Percentiles rank a stretch among this genome's conserved stretches.
These are phyloP conservation scores for Alternaria gaisen DNA, from an alignment of 2,329 filamentous ascomycete species.

Conservation along the genomic window DNA sequence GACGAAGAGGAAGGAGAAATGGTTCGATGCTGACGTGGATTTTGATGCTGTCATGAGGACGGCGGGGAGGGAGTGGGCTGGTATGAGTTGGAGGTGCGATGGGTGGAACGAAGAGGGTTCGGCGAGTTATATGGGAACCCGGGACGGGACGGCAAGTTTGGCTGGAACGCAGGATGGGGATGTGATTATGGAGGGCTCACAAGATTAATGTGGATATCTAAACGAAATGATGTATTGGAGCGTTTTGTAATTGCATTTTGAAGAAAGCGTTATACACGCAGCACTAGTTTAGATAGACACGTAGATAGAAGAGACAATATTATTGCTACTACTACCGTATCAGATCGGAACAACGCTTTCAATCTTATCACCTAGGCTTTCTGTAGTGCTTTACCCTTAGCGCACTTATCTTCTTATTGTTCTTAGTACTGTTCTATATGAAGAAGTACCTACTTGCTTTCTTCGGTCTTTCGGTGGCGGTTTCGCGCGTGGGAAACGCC, in stretches of 20 bases:
- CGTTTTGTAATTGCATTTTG: not conserved
- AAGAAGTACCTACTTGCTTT: no score
- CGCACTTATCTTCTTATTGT: no score
- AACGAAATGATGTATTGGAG: not conserved
- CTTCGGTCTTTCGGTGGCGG: no score
- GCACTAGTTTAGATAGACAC: not conserved
- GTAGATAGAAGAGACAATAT: not conserved
- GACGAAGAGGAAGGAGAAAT: conserved; percentile 73
- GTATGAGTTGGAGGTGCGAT: conserved; percentile 35
- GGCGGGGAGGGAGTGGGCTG: conserved; percentile 54
- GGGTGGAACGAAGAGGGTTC: conserved; percentile 9
- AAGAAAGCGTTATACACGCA: not conserved
- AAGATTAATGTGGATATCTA: not conserved
- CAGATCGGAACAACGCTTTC: not conserved
- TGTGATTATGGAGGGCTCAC: conserved; percentile 1
- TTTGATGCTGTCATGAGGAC: conserved; percentile 72
- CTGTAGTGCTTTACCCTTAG: no score
- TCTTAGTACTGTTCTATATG: no score
- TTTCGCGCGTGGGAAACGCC: no score
- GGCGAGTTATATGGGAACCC: not conserved
- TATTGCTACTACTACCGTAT: not conserved
- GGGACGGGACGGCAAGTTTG: conserved; percentile 11
- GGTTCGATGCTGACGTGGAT: conserved; percentile 72
- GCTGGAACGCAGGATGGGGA: conserved; percentile 18
- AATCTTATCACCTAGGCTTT: no score